Percentiles rank a stretch among this genome's conserved stretches.
Conservation (phyloP, 495 filamentous ascomycete species). For the Bombardia bombarda region DNA sequence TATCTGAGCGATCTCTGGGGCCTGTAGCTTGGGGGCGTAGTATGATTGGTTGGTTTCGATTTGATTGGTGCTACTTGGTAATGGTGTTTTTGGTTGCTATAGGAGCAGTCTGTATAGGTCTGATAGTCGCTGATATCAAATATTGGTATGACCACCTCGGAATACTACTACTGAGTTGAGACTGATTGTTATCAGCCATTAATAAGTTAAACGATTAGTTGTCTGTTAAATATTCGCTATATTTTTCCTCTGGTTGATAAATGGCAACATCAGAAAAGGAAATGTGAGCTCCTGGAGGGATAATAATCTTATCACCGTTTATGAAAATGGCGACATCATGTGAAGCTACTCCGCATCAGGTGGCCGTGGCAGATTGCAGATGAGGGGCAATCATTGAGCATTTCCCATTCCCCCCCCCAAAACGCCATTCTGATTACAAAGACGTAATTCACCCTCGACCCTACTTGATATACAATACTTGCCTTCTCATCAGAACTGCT, state of each 20-base stretch:
- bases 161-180: not conserved
- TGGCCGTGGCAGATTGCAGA: not conserved
- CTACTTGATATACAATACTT: not conserved
- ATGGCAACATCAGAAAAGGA: no score
- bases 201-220: not conserved
- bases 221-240: no score
- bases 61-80: no score
- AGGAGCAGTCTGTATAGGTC: no score
- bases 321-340: not conserved
- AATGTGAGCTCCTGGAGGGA: no score
- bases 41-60: no score
- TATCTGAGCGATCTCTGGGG: not conserved
- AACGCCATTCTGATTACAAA: not conserved
- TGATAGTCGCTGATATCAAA: no score
- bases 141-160: not conserved
- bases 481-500: not conserved
- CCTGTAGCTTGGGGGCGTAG: not conserved
- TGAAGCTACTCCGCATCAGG: no score
- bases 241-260: no score
- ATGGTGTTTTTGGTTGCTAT: no score
- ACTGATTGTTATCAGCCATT: not conserved
- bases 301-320: not conserved
- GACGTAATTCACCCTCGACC: not conserved
- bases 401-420: not conserved
- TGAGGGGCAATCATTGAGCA: not conserved